These are phyloP conservation scores for Aphanomyces astaci DNA, from an alignment of 352 stramenopile species.

Conservation along the genomic window DNA sequence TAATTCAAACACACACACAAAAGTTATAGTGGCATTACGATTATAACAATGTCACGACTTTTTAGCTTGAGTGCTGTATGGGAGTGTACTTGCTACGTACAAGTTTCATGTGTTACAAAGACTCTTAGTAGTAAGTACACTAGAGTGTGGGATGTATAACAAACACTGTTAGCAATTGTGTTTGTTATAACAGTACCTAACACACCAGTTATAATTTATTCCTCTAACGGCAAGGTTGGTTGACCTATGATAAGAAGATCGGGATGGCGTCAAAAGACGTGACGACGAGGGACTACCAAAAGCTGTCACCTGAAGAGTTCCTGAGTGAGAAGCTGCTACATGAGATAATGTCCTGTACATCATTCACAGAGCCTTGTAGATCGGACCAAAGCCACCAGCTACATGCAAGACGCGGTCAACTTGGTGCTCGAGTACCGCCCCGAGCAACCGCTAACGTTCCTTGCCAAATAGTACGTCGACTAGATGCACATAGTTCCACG, in stretches of 20 bases:
- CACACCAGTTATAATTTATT: no score
- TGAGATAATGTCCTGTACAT: background rate
- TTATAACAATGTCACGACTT: no score
- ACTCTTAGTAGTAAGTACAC: no score
- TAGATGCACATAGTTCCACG: background rate
- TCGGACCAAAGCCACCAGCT: background rate
- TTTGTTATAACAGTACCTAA: no score
- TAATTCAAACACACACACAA: background rate
- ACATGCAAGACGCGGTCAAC: constrained; percentile 10
- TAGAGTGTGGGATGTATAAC: no score
- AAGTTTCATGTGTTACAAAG: no score
- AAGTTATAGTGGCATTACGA: no score
- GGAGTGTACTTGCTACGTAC: no score
- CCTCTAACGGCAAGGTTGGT: no score
- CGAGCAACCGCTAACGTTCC: constrained; percentile 3
- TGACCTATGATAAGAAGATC: no score
- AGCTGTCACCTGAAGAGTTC: constrained; percentile 12
- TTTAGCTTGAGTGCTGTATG: no score
- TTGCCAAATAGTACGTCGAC: constrained; percentile 10
- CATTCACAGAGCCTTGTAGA: background rate
- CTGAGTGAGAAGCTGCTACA: background rate
- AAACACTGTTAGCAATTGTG: no score
- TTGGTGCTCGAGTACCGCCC: constrained; percentile 7
- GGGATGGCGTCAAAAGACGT: background rate
- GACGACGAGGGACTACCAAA: background rate